Percentiles rank a stretch among this genome's conserved stretches.
phyloP scores from a whole-genome alignment of 306 rosid species.

The Sechiopsis laciniata region DNA sequence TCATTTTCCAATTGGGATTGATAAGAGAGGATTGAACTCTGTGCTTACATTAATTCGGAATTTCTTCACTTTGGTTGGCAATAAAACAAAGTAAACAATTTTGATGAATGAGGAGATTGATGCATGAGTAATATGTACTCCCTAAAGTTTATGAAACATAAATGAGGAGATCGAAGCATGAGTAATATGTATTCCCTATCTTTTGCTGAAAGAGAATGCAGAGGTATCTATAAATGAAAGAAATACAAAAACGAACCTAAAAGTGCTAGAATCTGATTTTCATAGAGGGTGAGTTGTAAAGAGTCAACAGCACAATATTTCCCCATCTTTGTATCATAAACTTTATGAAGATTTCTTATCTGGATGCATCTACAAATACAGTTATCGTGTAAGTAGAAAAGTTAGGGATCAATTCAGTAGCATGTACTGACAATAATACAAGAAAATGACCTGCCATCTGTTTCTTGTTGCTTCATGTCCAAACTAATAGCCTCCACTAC shows the following conservation, averaged over 20 bases:
- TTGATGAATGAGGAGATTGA: too few relatives aligned
- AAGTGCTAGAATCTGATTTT: constrained; percentile 97
- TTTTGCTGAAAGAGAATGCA: neutral
- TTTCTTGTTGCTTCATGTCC: constrained; percentile 94
- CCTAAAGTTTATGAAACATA: too few relatives aligned
- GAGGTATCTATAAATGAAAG: neutral
- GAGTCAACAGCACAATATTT: constrained; percentile 82
- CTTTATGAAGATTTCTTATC: constrained; percentile 81
- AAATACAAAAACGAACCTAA: constrained; percentile 49
- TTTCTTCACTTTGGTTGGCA: too few relatives aligned
- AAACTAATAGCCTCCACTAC: constrained; percentile 65
- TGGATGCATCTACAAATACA: constrained; percentile 73
- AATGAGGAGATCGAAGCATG: too few relatives aligned
- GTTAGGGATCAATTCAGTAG: constrained; percentile 20
- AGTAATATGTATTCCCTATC: too few relatives aligned
- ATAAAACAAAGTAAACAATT: too few relatives aligned
- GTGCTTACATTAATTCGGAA: too few relatives aligned
- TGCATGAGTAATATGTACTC: too few relatives aligned
- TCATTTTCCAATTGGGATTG: too few relatives aligned
- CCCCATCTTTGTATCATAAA: constrained; percentile 73
- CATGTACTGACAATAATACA: constrained; percentile 22
- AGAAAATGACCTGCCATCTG: constrained; percentile 68
- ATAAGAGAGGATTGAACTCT: too few relatives aligned
- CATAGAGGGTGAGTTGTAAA: constrained; percentile 68
- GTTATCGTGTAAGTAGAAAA: constrained; percentile 16